Conservation (phyloP, 495 filamentous ascomycete species). For the Letharia lupina region DNA sequence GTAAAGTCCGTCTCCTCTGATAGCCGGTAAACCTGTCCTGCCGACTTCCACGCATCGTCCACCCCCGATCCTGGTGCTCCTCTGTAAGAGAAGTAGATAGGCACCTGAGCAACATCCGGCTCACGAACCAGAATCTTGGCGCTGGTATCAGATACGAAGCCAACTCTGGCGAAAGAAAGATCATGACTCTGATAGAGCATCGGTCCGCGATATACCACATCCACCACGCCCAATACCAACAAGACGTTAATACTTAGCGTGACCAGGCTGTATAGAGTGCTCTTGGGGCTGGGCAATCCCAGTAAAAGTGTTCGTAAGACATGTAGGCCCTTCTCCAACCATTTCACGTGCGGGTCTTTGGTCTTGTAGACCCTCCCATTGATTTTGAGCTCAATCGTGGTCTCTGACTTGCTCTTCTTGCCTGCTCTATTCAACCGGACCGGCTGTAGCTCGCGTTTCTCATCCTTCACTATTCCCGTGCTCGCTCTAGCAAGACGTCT, state of each 20-base stretch:
- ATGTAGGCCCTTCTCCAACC: slow-evolving; percentile 26
- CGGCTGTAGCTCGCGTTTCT: not conserved
- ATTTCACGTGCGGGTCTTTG: slow-evolving; percentile 21
- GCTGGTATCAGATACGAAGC: slow-evolving; percentile 72
- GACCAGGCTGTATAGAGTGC: slow-evolving; percentile 45
- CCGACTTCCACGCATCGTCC: slow-evolving; percentile 51
- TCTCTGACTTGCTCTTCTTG: slow-evolving; percentile 13
- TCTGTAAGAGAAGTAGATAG: slow-evolving; percentile 60
- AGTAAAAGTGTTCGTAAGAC: slow-evolving; percentile 56
- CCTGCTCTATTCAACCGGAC: not conserved
- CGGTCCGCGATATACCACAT: slow-evolving; percentile 63
- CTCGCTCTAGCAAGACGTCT: not conserved
- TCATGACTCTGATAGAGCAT: slow-evolving; percentile 61
- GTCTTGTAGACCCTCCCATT: slow-evolving; percentile 33
- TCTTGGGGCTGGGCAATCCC: slow-evolving; percentile 64
- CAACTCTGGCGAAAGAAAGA: slow-evolving; percentile 72
- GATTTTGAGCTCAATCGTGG: slow-evolving; percentile 18
- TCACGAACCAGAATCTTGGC: slow-evolving; percentile 81
- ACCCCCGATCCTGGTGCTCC: slow-evolving; percentile 25
- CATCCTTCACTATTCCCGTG: not conserved
- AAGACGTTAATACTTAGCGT: slow-evolving; percentile 64
- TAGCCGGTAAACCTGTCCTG: slow-evolving; percentile 54
- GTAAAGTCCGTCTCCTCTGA: slow-evolving; percentile 78
- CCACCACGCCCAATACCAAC: slow-evolving; percentile 56
- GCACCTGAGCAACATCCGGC: slow-evolving; percentile 63